Conservation (phyloP, 331 rosid genomes). For the Rhamnella rubrinervis region DNA sequence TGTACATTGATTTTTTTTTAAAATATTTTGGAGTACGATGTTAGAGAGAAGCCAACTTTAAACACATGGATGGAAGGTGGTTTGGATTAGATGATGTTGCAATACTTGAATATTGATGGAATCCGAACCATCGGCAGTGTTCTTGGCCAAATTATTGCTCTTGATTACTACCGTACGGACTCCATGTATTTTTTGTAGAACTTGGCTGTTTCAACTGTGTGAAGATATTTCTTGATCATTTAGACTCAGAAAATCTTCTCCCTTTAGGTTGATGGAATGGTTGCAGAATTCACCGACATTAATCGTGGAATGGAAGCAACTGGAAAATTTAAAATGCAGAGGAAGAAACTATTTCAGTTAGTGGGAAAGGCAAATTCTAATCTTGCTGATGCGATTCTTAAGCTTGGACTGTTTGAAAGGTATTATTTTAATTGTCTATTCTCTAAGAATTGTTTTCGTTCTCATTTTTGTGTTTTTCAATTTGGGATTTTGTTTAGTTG, state of each 20-base stretch:
- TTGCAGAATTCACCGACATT: constrained; percentile 95
- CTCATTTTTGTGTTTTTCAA: neutral
- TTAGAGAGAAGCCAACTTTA: constrained; percentile 70
- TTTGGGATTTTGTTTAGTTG: neutral
- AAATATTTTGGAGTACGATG: constrained; percentile 75
- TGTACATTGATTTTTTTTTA: constrained; percentile 12
- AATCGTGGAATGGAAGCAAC: constrained; percentile 97
- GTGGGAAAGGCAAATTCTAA: constrained; percentile 98
- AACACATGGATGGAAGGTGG: constrained; percentile 98
- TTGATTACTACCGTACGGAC: constrained; percentile 93
- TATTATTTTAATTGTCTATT: constrained; percentile 29
- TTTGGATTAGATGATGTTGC: constrained; percentile 93
- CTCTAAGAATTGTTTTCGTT: neutral
- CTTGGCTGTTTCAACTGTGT: constrained; percentile 19
- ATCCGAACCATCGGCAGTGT: constrained; percentile 95
- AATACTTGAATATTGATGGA: constrained; percentile 83
- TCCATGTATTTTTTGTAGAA: constrained; percentile 54
- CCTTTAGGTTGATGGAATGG: constrained; percentile 93
- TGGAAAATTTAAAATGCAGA: constrained; percentile 91
- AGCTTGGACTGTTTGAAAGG: constrained; percentile 98
- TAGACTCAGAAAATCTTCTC: constrained; percentile 14
- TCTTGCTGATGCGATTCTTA: constrained; percentile 96
- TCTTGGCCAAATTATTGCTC: constrained; percentile 97
- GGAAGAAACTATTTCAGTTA: constrained; percentile 91
- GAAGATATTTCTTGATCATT: constrained; percentile 11